Evolutionary conservation across 129 eudicot genomes (phyloP), one percentile per base, ranked within the genome.

Genomic region (Smallanthus sonchifolius): DNA sequence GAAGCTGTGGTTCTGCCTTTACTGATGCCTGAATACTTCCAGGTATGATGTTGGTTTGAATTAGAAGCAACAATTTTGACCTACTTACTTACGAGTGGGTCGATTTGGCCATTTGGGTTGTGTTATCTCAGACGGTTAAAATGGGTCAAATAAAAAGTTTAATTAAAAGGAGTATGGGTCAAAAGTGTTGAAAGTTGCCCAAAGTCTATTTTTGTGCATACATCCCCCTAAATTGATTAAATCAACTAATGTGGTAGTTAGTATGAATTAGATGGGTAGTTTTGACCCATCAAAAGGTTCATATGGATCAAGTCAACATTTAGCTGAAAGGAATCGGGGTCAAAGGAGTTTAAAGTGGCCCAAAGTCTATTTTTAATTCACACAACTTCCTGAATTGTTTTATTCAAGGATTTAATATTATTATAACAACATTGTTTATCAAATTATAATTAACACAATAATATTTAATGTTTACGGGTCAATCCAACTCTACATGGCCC

Each of bases 1-100:
- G 83, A 79, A 86, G 99, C 97, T 74, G 99, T 94, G 68, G 99
- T 94, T 76, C 96, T 94, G 78, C 99, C 99, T 13, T 69, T 94
- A 52, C 85, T 90, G 90, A 94, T 94, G 99, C 99, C 99, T 43
- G 99, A 94, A 19, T 94, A 91, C 81, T 94, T 94, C 81, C 99
- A 94, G 98, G 98, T 93, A 84, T 56, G 60, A 48, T 32, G 30
- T 79, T 65, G 8, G 36, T 5, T 42, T 14, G 17, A 57, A 20
- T 34, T 16, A 35, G 19, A 62, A 35, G 67, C 2, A 0, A 0
- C 43, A 14, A 14, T 35, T 62, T 28, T 59, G 14, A 59, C 15
- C 65, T 16, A 59, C 10, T 28, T 59, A 11, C 65, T 59, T 62
- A 14, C 14, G 2, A 62, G 34, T 62, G 42, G 38, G 43, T 62